These are phyloP conservation scores for Zygnema circumcarinatum DNA, from an alignment of 139 green algal genomes.

Conservation along the genomic window DNA sequence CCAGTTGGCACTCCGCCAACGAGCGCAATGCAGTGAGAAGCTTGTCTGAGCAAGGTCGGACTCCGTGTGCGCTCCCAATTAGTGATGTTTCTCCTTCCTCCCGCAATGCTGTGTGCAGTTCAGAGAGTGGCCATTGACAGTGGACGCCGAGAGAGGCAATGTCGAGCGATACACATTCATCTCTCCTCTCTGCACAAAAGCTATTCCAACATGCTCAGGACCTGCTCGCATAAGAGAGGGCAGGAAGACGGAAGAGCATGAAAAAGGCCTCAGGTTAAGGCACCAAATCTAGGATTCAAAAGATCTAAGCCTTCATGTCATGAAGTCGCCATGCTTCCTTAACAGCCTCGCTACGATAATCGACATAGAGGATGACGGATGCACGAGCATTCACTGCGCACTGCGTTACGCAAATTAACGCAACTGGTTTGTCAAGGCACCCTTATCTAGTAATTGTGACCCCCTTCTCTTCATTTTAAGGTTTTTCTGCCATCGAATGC, in stretches of 20 bases:
- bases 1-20: constrained; percentile 4
- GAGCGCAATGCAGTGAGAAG: neutral
- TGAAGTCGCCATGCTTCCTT: neutral
- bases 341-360: neutral
- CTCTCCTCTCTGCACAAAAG: neutral
- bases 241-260: neutral
- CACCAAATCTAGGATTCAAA: neutral
- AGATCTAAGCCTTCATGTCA: neutral
- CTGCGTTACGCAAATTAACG: no score
- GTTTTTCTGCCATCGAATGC: no score
- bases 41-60: neutral
- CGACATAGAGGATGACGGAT: no score
- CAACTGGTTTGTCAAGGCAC: no score
- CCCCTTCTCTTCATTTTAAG: no score
- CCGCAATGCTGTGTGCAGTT: neutral
- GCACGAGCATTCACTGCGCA: no score
- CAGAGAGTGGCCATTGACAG: constrained; percentile 8
- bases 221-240: neutral
- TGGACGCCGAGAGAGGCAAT: neutral
- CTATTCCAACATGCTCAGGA: neutral
- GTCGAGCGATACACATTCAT: neutral
- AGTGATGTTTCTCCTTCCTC: neutral
- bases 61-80: neutral
- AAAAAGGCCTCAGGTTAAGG: neutral
- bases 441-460: no score